These are phyloP conservation scores for Chalciporus pseudorubinellus DNA, from an alignment of 768 basidiomycete genomes.

Conservation along the genomic window DNA sequence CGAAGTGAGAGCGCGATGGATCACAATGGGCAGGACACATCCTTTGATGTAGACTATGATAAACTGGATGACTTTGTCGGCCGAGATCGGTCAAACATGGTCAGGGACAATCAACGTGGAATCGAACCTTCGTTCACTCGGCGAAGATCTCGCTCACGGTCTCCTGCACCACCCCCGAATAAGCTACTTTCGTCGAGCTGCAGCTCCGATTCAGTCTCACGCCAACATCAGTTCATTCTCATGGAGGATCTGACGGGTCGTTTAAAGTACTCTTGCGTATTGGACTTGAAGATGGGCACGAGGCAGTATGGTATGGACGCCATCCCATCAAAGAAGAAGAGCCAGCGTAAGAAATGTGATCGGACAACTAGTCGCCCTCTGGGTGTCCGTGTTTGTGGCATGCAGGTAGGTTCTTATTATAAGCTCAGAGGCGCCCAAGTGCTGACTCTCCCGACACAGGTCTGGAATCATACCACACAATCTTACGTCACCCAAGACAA, in stretches of 20 bases:
- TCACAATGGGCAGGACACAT: slow-evolving; percentile 34
- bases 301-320: slow-evolving; percentile 98
- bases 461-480: slow-evolving; percentile 85
- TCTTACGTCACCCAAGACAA: slow-evolving; percentile 94
- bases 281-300: slow-evolving; percentile 99
- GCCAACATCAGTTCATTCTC: slow-evolving; percentile 96
- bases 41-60: slow-evolving; percentile 45
- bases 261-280: slow-evolving; percentile 87
- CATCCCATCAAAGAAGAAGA: slow-evolving; percentile 89
- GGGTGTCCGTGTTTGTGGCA: slow-evolving; percentile 94
- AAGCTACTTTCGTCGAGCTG: slow-evolving; percentile 38
- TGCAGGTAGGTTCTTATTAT: slow-evolving; percentile 74
- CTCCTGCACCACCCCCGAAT: slow-evolving; percentile 27
- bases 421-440: not conserved
- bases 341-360: slow-evolving; percentile 98
- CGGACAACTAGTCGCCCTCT: slow-evolving; percentile 88
- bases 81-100: slow-evolving; percentile 16
- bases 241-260: slow-evolving; percentile 98
- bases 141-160: slow-evolving; percentile 43
- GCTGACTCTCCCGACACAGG: slow-evolving; percentile 45
- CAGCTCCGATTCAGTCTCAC: slow-evolving; percentile 52
- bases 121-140: slow-evolving; percentile 31
- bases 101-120: slow-evolving; percentile 21
- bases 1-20: slow-evolving; percentile 58
- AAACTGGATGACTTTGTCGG: slow-evolving; percentile 22